phyloP scores from a whole-genome alignment of 805 yeast genomes.

The Pichia thaimueangensis region DNA sequence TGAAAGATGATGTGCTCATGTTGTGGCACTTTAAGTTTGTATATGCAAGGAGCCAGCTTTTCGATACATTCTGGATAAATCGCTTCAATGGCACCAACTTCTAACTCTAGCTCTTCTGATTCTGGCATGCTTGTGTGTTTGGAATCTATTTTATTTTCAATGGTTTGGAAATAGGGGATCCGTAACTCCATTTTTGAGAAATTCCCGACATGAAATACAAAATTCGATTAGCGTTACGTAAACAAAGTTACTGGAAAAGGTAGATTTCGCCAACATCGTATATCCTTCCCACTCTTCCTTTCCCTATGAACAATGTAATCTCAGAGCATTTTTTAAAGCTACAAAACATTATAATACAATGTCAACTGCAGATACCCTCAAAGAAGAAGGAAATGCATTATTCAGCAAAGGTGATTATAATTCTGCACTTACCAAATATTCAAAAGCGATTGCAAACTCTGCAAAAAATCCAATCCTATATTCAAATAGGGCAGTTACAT shows the following conservation, averaged over 20 bases:
- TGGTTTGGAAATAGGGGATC: too few relatives aligned
- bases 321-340: too few relatives aligned
- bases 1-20: conserved; percentile 57
- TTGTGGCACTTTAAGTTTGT: conserved; percentile 51
- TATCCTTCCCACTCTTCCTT: too few relatives aligned
- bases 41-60: conserved; percentile 33
- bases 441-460: conserved; percentile 36
- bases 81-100: conserved; percentile 76
- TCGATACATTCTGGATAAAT: conserved; percentile 67
- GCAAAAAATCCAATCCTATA: conserved; percentile 45
- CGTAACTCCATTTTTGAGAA: too few relatives aligned
- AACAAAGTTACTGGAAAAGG: too few relatives aligned
- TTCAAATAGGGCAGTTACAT: conserved; percentile 68
- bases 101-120: conserved; percentile 58
- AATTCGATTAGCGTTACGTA: too few relatives aligned
- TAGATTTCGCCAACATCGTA: too few relatives aligned
- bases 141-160: too few relatives aligned
- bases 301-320: too few relatives aligned
- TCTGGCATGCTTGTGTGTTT: too few relatives aligned
- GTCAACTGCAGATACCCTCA: not conserved
- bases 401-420: not conserved
- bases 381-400: conserved; percentile 4
- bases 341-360: too few relatives aligned
- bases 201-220: too few relatives aligned
- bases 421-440: conserved; percentile 29